phyloP scores from a whole-genome alignment of 305 asterid species.

The Fraxinus platypoda region DNA sequence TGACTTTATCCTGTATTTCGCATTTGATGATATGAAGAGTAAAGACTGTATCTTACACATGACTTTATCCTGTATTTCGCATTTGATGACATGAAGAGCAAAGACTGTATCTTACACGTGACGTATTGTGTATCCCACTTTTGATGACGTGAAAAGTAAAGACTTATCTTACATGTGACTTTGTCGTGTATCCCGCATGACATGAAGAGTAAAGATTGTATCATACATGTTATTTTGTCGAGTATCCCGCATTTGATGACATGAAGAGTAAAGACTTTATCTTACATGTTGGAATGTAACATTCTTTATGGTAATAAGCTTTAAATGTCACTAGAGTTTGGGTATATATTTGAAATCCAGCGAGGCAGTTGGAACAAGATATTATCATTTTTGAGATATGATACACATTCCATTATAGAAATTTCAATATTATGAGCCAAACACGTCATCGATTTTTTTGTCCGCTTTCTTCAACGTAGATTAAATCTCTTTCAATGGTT shows the following conservation, averaged over 20 bases:
- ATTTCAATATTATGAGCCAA: background rate
- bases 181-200: background rate
- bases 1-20: background rate
- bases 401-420: background rate
- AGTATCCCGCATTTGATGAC: background rate
- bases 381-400: background rate
- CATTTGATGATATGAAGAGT: background rate
- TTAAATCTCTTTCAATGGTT: background rate
- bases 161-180: background rate
- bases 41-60: background rate
- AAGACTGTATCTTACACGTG: background rate
- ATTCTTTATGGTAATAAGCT: slow-evolving; percentile 2
- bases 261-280: background rate
- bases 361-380: background rate
- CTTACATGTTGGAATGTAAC: slow-evolving; percentile 7
- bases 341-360: slow-evolving; percentile 8
- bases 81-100: background rate
- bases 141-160: background rate
- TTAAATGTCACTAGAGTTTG: background rate
- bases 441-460: background rate
- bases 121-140: background rate
- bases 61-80: background rate
- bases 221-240: background rate
- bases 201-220: background rate
- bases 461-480: background rate